Conservation (phyloP, 2,329 filamentous ascomycete species). For the Sphaceloma murrayae region DNA sequence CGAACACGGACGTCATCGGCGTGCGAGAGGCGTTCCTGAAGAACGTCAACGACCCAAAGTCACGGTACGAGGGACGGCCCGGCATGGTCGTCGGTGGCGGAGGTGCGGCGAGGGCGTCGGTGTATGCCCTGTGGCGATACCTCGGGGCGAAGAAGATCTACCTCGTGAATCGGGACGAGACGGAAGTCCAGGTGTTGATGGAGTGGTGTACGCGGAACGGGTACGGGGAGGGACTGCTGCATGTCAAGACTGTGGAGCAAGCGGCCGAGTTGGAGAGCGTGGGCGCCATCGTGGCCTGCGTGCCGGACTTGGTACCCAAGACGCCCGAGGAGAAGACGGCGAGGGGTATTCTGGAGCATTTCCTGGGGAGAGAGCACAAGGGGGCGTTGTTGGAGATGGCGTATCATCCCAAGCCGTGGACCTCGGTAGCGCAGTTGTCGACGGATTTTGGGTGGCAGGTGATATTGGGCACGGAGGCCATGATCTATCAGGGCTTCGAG, state of each 20-base stretch:
- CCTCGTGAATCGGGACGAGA: conserved; percentile 62
- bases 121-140: conserved; percentile 64
- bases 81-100: conserved; percentile 69
- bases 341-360: conserved; percentile 46
- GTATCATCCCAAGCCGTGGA: conserved; percentile 65
- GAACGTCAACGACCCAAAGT: conserved; percentile 34
- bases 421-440: conserved; percentile 54
- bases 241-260: conserved; percentile 53
- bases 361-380: conserved; percentile 44
- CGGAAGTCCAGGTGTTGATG: conserved; percentile 59
- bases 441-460: conserved; percentile 59
- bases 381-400: conserved; percentile 70
- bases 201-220: conserved; percentile 51
- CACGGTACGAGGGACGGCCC: conserved; percentile 48
- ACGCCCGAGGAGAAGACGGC: conserved; percentile 54
- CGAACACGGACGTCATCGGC: conserved; percentile 74
- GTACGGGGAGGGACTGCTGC: conserved; percentile 51
- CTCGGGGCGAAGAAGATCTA: conserved; percentile 61
- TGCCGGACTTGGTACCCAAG: conserved; percentile 65
- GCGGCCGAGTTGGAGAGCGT: conserved; percentile 50
- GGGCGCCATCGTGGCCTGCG: conserved; percentile 60
- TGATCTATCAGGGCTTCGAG: conserved; percentile 69
- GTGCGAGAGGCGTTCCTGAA: conserved; percentile 60
- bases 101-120: conserved; percentile 65
- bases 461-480: conserved; percentile 63